A percentile compares a stretch with the other conserved stretches of the same genome.
phyloP scores from a whole-genome alignment of 805 yeast species.

The Candida jianshihensis region DNA sequence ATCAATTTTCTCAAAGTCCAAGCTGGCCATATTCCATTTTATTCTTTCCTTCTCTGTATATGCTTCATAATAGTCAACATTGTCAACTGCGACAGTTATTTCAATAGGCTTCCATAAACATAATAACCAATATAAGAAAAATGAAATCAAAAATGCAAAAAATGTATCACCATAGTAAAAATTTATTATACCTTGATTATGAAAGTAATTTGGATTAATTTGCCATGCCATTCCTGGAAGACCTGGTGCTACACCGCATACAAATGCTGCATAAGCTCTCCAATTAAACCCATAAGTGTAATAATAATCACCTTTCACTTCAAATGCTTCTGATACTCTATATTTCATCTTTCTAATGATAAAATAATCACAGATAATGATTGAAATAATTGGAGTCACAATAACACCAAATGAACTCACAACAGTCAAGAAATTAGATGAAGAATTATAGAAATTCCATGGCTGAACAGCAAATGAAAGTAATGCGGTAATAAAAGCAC shows the following conservation, averaged over 20 bases:
- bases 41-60: constrained; percentile 27
- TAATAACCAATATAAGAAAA: constrained; percentile 29
- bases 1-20: too few relatives aligned
- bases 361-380: constrained; percentile 33
- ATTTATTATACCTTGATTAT: constrained; percentile 31
- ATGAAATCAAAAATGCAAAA: constrained; percentile 34
- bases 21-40: constrained; percentile 6
- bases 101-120: constrained; percentile 31
- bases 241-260: constrained; percentile 38
- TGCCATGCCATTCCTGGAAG: constrained; percentile 40
- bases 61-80: constrained; percentile 32
- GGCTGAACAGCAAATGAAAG: constrained; percentile 30
- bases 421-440: constrained; percentile 26
- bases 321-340: constrained; percentile 30
- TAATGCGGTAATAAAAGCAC: constrained; percentile 25
- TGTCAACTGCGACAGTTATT: constrained; percentile 30
- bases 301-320: constrained; percentile 25
- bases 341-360: constrained; percentile 27
- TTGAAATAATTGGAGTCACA: constrained; percentile 28
- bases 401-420: constrained; percentile 30
- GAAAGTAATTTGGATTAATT: constrained; percentile 23
- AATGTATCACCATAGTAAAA: constrained; percentile 38
- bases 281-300: constrained; percentile 36
- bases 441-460: constrained; percentile 29
- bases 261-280: constrained; percentile 33